Percentiles rank a stretch among this genome's conserved stretches.
Evolutionary conservation across 73 alveolate genomes (phyloP).

Genomic region (Stentor coeruleus): DNA sequence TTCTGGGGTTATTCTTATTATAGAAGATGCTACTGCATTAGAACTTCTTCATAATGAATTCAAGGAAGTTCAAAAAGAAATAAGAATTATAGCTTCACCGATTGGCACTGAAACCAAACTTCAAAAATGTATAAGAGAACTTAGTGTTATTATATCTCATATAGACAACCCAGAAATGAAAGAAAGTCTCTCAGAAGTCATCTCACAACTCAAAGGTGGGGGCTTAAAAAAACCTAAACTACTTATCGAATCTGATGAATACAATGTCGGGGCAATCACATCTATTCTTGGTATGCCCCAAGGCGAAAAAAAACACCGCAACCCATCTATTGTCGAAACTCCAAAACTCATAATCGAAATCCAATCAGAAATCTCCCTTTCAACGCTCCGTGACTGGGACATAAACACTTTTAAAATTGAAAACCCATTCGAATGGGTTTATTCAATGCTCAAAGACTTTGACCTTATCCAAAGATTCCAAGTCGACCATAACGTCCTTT

Average conservation of each 20-base stretch:
- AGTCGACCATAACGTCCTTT: not conserved
- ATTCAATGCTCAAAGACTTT: slow-evolving; percentile 2
- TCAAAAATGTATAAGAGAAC: slow-evolving; percentile 8
- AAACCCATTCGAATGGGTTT: not conserved
- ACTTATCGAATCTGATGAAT: not conserved
- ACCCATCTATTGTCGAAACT: not conserved
- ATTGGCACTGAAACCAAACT: slow-evolving; percentile 9
- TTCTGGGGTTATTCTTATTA: not conserved
- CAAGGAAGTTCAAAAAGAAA: slow-evolving; percentile 13
- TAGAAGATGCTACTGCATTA: slow-evolving; percentile 17
- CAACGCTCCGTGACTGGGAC: slow-evolving; percentile 1
- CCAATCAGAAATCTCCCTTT: not conserved
- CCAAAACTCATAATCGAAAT: too few species aligned
- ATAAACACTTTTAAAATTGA: slow-evolving; percentile 17
- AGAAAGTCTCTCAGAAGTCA: not conserved
- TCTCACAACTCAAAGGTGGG: slow-evolving; percentile 7
- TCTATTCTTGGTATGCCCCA: slow-evolving; percentile 6
- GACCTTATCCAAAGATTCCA: not conserved
- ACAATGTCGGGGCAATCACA: not conserved
- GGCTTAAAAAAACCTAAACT: not conserved
- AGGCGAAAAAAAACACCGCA: not conserved
- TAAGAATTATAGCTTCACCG: not conserved
- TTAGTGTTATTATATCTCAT: not conserved
- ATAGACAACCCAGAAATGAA: not conserved
- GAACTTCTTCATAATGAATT: slow-evolving; percentile 10